These are phyloP conservation scores for Collybia nuda DNA, from an alignment of 768 basidiomycete species.

Conservation along the genomic window DNA sequence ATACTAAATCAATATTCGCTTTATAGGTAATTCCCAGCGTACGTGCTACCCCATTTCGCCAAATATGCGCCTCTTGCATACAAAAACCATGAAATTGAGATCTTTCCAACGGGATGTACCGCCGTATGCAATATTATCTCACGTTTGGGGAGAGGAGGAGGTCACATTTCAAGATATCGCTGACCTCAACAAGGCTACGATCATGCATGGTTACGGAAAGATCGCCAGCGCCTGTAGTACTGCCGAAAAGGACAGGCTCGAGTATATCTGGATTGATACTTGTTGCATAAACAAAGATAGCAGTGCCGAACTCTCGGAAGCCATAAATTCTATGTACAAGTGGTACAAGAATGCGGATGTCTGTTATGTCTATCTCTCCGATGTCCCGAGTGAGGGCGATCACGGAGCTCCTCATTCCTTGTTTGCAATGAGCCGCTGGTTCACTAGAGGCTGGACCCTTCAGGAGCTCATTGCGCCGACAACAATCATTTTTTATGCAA, in stretches of 20 bases:
- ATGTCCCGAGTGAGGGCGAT: background rate
- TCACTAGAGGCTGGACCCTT: no score
- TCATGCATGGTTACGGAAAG: background rate
- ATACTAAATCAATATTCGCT: no score
- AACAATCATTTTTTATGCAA: background rate
- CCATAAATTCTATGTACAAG: background rate
- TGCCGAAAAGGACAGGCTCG: background rate
- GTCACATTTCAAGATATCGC: background rate
- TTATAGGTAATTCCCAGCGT: no score
- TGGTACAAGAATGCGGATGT: background rate
- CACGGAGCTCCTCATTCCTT: no score
- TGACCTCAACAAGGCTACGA: background rate
- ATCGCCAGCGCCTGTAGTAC: background rate
- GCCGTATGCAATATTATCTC: background rate
- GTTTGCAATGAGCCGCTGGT: no score
- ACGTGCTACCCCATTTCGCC: background rate
- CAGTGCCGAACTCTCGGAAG: background rate
- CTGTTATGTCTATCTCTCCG: background rate
- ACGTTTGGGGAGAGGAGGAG: background rate
- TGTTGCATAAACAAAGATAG: constrained; percentile 1
- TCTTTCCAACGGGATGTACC: background rate
- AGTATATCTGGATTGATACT: background rate
- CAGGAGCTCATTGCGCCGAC: background rate
- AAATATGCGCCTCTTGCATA: background rate
- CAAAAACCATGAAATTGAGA: background rate